Evolutionary conservation across 306 rosid genomes (phyloP).

Genomic region (Arachis hypogaea): DNA sequence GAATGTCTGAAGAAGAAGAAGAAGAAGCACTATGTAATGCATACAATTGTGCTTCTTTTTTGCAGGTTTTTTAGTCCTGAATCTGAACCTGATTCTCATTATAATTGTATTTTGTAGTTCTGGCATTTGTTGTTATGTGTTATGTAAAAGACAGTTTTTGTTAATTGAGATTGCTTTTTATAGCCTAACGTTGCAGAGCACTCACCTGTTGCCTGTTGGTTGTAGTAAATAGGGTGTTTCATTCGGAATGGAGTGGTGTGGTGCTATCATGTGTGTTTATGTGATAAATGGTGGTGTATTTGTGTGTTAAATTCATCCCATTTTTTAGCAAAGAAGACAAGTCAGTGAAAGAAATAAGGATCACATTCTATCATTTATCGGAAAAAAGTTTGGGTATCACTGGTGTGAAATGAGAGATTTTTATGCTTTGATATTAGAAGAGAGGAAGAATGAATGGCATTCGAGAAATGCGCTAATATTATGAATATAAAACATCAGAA

Average conservation of each 20-base stretch:
- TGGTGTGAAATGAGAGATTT: too few relatives aligned
- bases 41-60: neutral
- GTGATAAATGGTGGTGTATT: conserved; percentile 11
- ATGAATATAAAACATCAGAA: too few relatives aligned
- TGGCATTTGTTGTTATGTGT: neutral
- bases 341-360: neutral
- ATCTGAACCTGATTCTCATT: conserved; percentile 30
- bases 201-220: conserved; percentile 8
- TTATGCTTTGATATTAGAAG: too few relatives aligned
- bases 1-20: conserved; percentile 56
- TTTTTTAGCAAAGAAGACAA: neutral
- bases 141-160: conserved; percentile 32
- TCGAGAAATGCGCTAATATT: too few relatives aligned
- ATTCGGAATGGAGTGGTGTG: conserved; percentile 12
- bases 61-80: conserved; percentile 51
- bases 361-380: neutral
- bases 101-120: conserved; percentile 12
- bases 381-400: too few relatives aligned
- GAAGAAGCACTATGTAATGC: neutral
- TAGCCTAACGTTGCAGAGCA: conserved; percentile 2
- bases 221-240: conserved; percentile 13
- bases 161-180: conserved; percentile 5
- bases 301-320: neutral
- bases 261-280: neutral
- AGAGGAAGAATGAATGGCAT: too few relatives aligned